Percentiles rank a stretch among this genome's conserved stretches.
Evolutionary conservation across 805 yeast species (phyloP).

Genomic region (Clavispora asparagi): DNA sequence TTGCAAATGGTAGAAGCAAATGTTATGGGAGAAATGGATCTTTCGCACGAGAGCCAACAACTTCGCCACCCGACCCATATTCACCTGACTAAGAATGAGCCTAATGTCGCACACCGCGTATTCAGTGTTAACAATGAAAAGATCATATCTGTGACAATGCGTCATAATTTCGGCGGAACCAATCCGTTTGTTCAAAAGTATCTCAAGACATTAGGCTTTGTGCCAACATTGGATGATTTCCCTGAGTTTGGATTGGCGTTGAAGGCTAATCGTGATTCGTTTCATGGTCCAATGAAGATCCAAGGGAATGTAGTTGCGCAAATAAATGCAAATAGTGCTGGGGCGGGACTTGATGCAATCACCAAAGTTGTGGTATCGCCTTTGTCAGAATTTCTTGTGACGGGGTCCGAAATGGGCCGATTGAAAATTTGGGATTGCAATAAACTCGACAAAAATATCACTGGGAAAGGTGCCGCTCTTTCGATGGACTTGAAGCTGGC

Average conservation of each 20-base stretch:
- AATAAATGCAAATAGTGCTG: slow-evolving; percentile 55
- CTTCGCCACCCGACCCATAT: slow-evolving; percentile 11
- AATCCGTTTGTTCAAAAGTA: slow-evolving; percentile 59
- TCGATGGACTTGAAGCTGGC: slow-evolving; percentile 45
- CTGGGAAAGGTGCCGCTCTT: slow-evolving; percentile 41
- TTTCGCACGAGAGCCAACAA: slow-evolving; percentile 22
- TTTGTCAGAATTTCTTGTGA: slow-evolving; percentile 59
- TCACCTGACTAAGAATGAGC: slow-evolving; percentile 6
- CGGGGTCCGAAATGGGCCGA: slow-evolving; percentile 73
- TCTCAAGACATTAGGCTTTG: slow-evolving; percentile 47
- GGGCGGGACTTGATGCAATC: slow-evolving; percentile 36
- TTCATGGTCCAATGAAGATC: not conserved
- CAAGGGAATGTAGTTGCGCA: slow-evolving; percentile 56
- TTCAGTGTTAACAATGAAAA: slow-evolving; percentile 28
- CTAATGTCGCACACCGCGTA: slow-evolving; percentile 26
- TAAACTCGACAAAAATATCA: slow-evolving; percentile 58
- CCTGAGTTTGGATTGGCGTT: slow-evolving; percentile 55
- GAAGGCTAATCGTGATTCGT: slow-evolving; percentile 3
- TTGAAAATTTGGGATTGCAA: slow-evolving; percentile 75
- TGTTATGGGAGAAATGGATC: slow-evolving; percentile 42
- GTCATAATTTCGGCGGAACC: slow-evolving; percentile 62
- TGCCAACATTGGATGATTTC: slow-evolving; percentile 55
- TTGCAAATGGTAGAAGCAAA: slow-evolving; percentile 37
- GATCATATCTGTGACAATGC: slow-evolving; percentile 30
- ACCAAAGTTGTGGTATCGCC: slow-evolving; percentile 55